phyloP scores from a whole-genome alignment of 2,329 filamentous ascomycete species.

The Hypoxylon sp. region DNA sequence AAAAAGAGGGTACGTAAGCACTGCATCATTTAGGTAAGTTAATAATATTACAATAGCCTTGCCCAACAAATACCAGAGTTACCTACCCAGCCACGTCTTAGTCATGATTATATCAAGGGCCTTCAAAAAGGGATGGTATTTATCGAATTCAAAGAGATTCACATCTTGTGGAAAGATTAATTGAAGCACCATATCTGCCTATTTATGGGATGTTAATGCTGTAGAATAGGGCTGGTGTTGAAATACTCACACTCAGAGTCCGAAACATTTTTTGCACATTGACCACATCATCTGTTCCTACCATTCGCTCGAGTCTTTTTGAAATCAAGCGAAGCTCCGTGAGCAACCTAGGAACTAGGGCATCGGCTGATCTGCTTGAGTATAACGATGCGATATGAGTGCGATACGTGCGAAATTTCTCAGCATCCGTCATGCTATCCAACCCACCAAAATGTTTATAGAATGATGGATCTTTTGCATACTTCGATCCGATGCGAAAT shows the following conservation, averaged over 20 bases:
- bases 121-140: neutral
- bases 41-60: neutral
- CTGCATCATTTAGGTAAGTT: neutral
- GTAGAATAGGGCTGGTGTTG: neutral
- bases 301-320: neutral
- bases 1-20: neutral
- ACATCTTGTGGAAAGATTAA: neutral
- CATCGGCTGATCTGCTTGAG: neutral
- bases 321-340: neutral
- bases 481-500: neutral
- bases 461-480: neutral
- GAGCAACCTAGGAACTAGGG: neutral
- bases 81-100: neutral
- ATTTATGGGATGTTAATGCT: neutral
- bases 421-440: neutral
- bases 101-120: slow-evolving; percentile 1
- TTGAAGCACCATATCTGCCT: neutral
- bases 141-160: neutral
- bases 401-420: neutral
- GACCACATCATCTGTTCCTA: neutral
- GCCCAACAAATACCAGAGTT: neutral
- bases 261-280: neutral
- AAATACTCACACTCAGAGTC: neutral
- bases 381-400: neutral
- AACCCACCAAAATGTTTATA: neutral